Conservation (phyloP, 1,284 basidiomycete genomes). For the Sporisorium iseilematis-ciliati region DNA sequence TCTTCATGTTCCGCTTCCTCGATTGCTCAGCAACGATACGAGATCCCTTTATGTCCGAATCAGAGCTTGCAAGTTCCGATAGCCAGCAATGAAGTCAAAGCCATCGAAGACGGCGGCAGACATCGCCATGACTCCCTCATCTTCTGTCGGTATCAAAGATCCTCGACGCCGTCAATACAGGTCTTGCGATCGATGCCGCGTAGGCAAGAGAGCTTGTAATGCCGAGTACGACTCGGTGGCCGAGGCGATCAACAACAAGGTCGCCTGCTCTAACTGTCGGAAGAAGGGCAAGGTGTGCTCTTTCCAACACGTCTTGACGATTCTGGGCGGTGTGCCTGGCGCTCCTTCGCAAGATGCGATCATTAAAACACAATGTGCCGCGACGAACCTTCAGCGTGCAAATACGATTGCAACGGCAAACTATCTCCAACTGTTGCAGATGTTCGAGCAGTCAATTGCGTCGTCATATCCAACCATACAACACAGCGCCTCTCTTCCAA, state of each 20-base stretch:
- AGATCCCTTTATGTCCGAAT: background rate
- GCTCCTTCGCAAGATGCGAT: background rate
- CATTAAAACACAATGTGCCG: background rate
- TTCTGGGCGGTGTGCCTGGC: slow-evolving; percentile 23
- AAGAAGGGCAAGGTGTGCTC: slow-evolving; percentile 37
- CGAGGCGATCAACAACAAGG: slow-evolving; percentile 32
- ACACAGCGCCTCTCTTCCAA: background rate
- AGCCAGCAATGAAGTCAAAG: slow-evolving; percentile 7
- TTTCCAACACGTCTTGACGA: slow-evolving; percentile 31
- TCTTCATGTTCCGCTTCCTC: too few species aligned
- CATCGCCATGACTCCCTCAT: background rate
- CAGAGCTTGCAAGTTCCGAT: background rate
- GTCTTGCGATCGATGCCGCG: slow-evolving; percentile 34
- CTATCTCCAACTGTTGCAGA: slow-evolving; percentile 13
- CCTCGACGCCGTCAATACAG: slow-evolving; percentile 35
- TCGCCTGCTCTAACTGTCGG: slow-evolving; percentile 31
- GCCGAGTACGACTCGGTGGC: slow-evolving; percentile 32
- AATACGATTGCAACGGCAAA: background rate
- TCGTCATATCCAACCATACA: background rate
- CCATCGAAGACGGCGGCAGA: background rate
- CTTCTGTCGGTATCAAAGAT: slow-evolving; percentile 8
- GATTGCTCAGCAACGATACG: too few species aligned
- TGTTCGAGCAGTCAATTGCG: slow-evolving; percentile 4
- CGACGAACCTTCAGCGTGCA: background rate
- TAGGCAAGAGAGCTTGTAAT: slow-evolving; percentile 33